Conservation (phyloP, 306 rosid species). For the Ormosia semicastrata region DNA sequence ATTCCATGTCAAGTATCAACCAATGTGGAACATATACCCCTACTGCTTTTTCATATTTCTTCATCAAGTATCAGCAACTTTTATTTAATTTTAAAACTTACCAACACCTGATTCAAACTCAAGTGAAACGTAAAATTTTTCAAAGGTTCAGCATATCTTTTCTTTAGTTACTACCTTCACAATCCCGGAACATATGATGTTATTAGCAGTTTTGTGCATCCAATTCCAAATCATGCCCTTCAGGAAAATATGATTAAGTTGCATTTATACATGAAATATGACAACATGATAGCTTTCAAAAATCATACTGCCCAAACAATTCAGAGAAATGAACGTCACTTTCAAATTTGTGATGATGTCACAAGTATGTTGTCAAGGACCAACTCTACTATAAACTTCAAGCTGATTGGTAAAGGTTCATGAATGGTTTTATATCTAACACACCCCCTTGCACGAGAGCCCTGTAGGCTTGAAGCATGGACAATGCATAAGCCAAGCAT, state of each 20-base stretch:
- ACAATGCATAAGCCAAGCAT: not conserved
- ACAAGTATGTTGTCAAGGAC: not conserved
- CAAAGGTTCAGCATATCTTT: not conserved
- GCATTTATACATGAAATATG: not conserved
- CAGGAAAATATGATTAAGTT: not conserved
- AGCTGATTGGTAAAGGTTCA: not conserved
- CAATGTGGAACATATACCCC: not conserved
- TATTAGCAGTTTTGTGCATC: not conserved
- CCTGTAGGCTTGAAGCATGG: slow-evolving; percentile 3
- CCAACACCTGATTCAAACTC: not conserved
- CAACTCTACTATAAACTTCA: not conserved
- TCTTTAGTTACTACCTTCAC: not conserved
- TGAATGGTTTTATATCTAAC: not conserved
- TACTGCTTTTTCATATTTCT: not conserved
- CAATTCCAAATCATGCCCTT: not conserved
- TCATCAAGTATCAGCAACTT: not conserved
- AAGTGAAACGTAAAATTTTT: not conserved
- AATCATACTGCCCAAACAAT: not conserved
- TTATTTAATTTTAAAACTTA: not conserved
- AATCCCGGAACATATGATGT: not conserved
- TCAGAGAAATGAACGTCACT: not conserved
- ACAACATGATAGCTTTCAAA: not conserved
- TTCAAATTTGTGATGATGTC: not conserved
- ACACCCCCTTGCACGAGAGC: not conserved
- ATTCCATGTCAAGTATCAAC: not conserved